Base-by-base conservation (phyloP, 495 filamentous ascomycete species). In the Penicillium cataractarum region DNA sequence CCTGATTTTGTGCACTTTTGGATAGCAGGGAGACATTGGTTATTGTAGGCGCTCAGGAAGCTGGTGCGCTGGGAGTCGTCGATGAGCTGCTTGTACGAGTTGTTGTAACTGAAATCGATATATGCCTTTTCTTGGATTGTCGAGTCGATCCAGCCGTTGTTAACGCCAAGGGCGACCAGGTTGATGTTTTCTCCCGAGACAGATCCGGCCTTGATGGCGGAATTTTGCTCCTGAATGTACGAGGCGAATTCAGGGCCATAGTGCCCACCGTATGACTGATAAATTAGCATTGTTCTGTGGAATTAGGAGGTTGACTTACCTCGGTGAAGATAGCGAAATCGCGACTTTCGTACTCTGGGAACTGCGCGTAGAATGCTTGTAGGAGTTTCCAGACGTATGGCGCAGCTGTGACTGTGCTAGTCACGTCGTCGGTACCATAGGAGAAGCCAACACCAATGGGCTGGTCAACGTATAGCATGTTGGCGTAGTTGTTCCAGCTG, bases 111-210 rank as follows among this genome's bases (percentile, higher is more conserved):
- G 68, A 70, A 88, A 52, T 83, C 76, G 44, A 85, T 69, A 63
- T 83, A 84, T 10, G 82, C 69, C 63, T 80, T 78, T 44, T 83
- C 73, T 65, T 86, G 83, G 21, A 84, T 48, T 12, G 55, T 17
- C 17, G 55, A 13, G 21, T 58, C 40, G 27, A 48, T 58, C 81
- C 80, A 86, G 60, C 83, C 84, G 65, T 87, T 86, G 71, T 83
- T 85, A 64, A 88, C 78, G 17, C 83, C 84, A 0, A 88, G 76
- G 12, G 82, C 80, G 26, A 83, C 72, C n/a, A 88, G 68, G 31
- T 79, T 70, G 60, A 88, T 78, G 13, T 79, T 76, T 40, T 85
- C 69, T 17, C 81, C 83, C 3, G 61, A 63, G 12, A 82, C 55
- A 7, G 65, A 65, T 4, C 80, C 80, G 10, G 61, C 57, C 22